These are phyloP conservation scores for Leptodermis oblonga DNA, from an alignment of 257 asterid genomes.

Conservation along the genomic window DNA sequence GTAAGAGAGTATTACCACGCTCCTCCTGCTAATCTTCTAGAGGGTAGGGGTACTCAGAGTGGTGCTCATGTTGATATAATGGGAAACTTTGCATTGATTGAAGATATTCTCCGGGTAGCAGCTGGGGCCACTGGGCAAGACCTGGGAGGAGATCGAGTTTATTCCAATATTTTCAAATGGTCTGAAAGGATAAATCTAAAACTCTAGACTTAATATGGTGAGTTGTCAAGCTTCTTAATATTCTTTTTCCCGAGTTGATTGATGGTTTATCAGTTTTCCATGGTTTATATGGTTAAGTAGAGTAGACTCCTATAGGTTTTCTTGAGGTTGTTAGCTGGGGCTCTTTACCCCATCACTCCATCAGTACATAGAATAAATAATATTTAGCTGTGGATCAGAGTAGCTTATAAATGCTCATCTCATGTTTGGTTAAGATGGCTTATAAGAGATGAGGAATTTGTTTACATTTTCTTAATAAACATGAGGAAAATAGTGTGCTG, in stretches of 20 bases:
- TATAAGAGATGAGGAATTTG: background rate
- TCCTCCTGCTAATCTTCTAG: constrained; percentile 62
- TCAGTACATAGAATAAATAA: background rate
- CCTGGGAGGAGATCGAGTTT: constrained; percentile 66
- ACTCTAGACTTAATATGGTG: constrained; percentile 39
- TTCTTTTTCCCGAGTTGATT: background rate
- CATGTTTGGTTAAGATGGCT: background rate
- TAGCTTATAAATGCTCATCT: background rate
- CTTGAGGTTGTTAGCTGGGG: background rate
- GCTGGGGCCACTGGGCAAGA: constrained; percentile 80
- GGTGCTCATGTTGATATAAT: constrained; percentile 86
- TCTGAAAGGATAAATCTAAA: constrained; percentile 57
- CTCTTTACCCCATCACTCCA: background rate
- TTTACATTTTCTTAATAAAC: background rate
- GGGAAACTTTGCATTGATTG: constrained; percentile 79
- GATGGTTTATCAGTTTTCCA: background rate
- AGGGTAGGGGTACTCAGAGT: constrained; percentile 84
- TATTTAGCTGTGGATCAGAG: background rate
- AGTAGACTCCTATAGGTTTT: background rate
- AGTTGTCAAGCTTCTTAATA: constrained; percentile 14
- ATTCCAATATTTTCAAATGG: constrained; percentile 72
- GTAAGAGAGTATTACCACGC: constrained; percentile 68
- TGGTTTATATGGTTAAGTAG: background rate
- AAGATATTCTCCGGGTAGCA: constrained; percentile 73
- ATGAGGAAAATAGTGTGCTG: background rate